Base-by-base conservation (phyloP, 169 alveolate genomes). In the Theileria luwenshuni region DNA sequence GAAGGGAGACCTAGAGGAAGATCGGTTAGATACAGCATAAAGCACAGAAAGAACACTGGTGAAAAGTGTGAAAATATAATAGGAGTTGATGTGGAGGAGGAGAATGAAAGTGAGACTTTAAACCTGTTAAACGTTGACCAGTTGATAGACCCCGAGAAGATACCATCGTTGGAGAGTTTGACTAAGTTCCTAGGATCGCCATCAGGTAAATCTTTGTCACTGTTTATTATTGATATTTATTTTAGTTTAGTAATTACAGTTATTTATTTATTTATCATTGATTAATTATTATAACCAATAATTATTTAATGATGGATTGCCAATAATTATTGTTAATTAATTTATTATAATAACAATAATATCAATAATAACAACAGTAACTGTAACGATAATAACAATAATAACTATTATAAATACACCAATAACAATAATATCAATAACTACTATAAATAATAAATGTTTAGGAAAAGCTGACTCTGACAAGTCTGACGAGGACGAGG, bases 11-110 rank as follows among this genome's bases (percentile, higher is more conserved):
- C n/a, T n/a, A 6, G 13, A 21, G 17, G 65, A 19, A 6, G 8
- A 15, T 27, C 23, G 21, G 43, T 56, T 13, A 56, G 42, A 56
- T 56, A 56, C 38, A 56, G 65, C 42, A 56, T 56, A 0, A 21
- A n/a, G 42, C 23, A 43, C 38, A 56, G 13, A 6, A 17, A 32
- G 32, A 8, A 56, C 17, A 19, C 1, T 0, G 65, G 19, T 15
- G 65, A 56, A 43, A 56, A 56, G 32, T 25, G 23, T 2, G 65
- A 56, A 19, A n/a, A 56, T 19, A 15, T 56, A 43, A 56, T 56
- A 56, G 65, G 65, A 56, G 65, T 56, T 0, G 21, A 32, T 15
- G 65, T 13, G 23, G 65, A 56, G 6, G 65, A 56, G 65, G 65
- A 56, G 13, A 32, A 32, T 2, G 23, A 56, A 13, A 21, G 38